These are phyloP conservation scores for Didymella segeticola DNA, from an alignment of 2,329 filamentous ascomycete genomes.

Conservation along the genomic window DNA sequence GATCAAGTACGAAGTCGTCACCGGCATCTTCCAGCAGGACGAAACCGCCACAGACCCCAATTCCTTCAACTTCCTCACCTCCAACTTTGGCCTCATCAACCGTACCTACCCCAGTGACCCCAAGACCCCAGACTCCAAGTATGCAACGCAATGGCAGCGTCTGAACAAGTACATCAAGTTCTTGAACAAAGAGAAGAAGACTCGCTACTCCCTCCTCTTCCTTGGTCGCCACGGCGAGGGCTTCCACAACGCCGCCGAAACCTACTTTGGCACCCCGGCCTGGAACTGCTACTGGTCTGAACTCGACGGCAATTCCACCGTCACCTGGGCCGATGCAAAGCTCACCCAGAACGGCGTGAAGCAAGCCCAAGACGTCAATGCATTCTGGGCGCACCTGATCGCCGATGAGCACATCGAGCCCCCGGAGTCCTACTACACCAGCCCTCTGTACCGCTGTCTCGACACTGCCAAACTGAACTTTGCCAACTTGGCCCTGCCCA, in stretches of 20 bases:
- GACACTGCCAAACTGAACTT: constrained; percentile 70
- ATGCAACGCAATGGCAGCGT: constrained; percentile 69
- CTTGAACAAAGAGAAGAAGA: constrained; percentile 59
- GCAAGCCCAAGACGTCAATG: constrained; percentile 65
- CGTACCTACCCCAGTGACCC: constrained; percentile 65
- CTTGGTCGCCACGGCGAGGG: constrained; percentile 75
- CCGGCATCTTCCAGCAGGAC: constrained; percentile 71
- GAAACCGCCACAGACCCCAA: constrained; percentile 61
- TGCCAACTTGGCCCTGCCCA: constrained; percentile 59
- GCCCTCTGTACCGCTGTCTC: constrained; percentile 68
- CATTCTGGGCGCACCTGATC: constrained; percentile 64
- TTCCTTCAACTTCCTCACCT: constrained; percentile 56
- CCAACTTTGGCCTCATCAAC: constrained; percentile 72
- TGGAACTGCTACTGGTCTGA: constrained; percentile 76
- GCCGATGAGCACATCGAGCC: constrained; percentile 62
- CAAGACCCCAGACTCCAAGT: constrained; percentile 41
- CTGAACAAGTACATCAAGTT: constrained; percentile 64
- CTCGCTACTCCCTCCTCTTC: constrained; percentile 70
- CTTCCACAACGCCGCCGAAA: constrained; percentile 69
- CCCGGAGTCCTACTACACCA: constrained; percentile 70
- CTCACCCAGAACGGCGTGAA: constrained; percentile 64
- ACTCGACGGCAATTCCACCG: constrained; percentile 68
- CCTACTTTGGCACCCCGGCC: constrained; percentile 70
- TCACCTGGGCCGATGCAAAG: constrained; percentile 68
- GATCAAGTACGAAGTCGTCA: constrained; percentile 66